Evolutionary conservation across 768 basidiomycete species (phyloP).

Genomic region (Rhodotorula sphaerocarpa): DNA sequence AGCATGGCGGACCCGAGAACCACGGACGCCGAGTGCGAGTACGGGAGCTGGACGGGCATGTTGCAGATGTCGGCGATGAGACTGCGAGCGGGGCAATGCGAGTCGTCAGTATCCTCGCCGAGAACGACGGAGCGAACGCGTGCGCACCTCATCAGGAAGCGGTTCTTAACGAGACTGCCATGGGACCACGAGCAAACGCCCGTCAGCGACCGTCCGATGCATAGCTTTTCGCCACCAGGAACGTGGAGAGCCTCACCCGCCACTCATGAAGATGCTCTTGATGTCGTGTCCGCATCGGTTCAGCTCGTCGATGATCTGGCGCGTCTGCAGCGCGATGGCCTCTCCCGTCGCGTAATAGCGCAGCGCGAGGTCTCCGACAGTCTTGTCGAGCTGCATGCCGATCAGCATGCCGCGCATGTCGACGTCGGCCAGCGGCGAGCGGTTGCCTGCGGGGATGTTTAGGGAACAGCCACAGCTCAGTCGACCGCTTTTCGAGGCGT

Average conservation of each 20-base stretch:
- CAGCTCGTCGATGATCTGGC: constrained; percentile 71
- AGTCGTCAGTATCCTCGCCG: not conserved
- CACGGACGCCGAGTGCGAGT: constrained; percentile 67
- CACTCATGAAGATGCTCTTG: constrained; percentile 74
- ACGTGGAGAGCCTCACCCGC: constrained; percentile 31
- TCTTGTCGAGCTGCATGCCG: constrained; percentile 71
- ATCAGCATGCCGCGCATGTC: constrained; percentile 85
- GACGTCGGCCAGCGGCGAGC: constrained; percentile 92
- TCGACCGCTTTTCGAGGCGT: not conserved
- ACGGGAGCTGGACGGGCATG: constrained; percentile 74
- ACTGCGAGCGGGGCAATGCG: not conserved
- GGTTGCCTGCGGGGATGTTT: constrained; percentile 81
- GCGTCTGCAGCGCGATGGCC: constrained; percentile 58
- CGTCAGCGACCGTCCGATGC: too few relatives aligned
- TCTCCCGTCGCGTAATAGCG: constrained; percentile 87
- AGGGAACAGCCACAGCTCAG: not conserved
- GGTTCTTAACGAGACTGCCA: constrained; percentile 70
- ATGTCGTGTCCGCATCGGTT: constrained; percentile 78
- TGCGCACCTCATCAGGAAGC: constrained; percentile 60
- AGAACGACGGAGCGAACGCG: not conserved
- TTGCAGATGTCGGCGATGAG: constrained; percentile 77
- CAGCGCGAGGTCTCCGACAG: constrained; percentile 70
- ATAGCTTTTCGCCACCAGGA: too few relatives aligned
- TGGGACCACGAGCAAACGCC: too few relatives aligned
- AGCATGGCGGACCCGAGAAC: constrained; percentile 91